Base-by-base conservation (phyloP, 805 yeast species). In the Hanseniaspora singularis region DNA sequence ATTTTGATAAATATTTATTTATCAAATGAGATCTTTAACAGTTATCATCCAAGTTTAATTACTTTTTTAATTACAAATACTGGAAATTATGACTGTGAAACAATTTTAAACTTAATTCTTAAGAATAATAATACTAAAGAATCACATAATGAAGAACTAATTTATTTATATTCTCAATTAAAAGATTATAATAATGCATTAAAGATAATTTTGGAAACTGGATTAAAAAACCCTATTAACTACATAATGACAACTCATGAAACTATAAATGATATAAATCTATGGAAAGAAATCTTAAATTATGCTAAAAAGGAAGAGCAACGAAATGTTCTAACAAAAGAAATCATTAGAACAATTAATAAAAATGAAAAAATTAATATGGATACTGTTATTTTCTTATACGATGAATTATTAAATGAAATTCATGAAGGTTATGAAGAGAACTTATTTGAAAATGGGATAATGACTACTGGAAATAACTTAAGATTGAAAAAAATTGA, bases 211-310 rank as follows among this genome's bases (percentile, higher is more conserved):
- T 16, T 43, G 19, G 30, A 43, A 22, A 43, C 38, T n/a, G 47
- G 38, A n/a, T 20, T 43, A 10, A 43, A 27, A 23, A 38, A 43
- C 2, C 38, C 40, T 9, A 43, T 43, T 1, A 30, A 28, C 24
- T 30, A 34, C 6, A 43, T 43, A 9, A 43, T 43, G 47, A 24
- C 38, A 2, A 36, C 38, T 27, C 20, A 34, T 3, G 19, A 18
- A 5, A 43, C 38, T 14, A 36, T 43, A 1, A 43, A 43, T 38
- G 38, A 43, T 23, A n/a, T 18, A 14, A 30, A 20, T 30, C 18
- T 43, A 1, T 43, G 47, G 47, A 38, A 28, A n/a, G 27, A 34
- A n/a, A 43, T 41, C 3, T 26, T 41, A 20, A 33, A 33, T 10
- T 41, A 26, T n/a, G 22, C 38, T 20, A 18, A 19, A 10, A 26